phyloP scores from a whole-genome alignment of 116 monocot genomes.

The Phalaenopsis hybrid region DNA sequence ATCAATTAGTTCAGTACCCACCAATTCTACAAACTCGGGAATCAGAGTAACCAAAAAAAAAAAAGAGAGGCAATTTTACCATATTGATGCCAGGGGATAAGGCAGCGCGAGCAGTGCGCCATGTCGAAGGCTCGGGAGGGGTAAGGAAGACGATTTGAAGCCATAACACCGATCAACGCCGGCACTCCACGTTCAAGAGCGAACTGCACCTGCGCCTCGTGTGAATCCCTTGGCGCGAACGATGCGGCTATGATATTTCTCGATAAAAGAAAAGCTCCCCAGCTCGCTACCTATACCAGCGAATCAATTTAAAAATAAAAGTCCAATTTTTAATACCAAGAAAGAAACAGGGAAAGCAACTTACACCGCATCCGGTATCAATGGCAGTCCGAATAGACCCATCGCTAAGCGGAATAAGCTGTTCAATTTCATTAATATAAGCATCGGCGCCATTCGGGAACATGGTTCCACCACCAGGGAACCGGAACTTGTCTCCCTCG shows the following conservation, averaged over 20 bases:
- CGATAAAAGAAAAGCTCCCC: conserved; percentile 65
- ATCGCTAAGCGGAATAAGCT: conserved; percentile 43
- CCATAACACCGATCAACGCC: conserved; percentile 67
- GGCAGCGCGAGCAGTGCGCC: conserved; percentile 87
- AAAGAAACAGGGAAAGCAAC: neutral
- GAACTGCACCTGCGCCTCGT: conserved; percentile 81
- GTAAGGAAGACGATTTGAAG: conserved; percentile 70
- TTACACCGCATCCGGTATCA: conserved; percentile 89
- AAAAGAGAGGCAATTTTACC: conserved; percentile 19
- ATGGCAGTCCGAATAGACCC: conserved; percentile 76
- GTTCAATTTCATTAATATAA: conserved; percentile 65
- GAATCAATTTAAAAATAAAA: too few species aligned
- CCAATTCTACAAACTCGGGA: too few species aligned
- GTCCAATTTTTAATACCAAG: too few species aligned
- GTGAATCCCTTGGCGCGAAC: conserved; percentile 66
- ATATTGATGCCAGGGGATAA: conserved; percentile 69
- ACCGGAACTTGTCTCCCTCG: conserved; percentile 71
- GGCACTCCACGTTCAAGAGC: conserved; percentile 81
- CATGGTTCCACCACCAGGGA: conserved; percentile 92
- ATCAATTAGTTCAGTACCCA: neutral
- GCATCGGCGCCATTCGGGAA: conserved; percentile 79
- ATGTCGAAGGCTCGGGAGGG: conserved; percentile 71
- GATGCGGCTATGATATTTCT: conserved; percentile 57
- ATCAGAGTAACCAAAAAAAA: neutral
- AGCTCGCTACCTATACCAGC: conserved; percentile 60